phyloP scores from a whole-genome alignment of 1,284 basidiomycete species.

The Sanghuangporus weigelae region DNA sequence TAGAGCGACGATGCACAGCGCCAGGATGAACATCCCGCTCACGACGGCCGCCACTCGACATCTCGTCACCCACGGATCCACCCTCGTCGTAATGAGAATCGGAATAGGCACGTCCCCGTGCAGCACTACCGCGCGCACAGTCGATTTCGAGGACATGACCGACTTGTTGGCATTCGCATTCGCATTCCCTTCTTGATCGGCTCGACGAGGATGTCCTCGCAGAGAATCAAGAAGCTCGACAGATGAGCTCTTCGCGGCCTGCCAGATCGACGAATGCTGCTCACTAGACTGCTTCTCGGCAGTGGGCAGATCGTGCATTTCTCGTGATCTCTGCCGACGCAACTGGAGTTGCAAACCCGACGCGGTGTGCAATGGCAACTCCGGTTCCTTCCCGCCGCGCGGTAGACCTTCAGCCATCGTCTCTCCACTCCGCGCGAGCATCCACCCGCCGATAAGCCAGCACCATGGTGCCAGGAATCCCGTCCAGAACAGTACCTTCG shows the following conservation, averaged over 20 bases:
- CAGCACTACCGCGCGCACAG: constrained; percentile 20
- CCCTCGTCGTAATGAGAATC: constrained; percentile 20
- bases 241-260: constrained; percentile 14
- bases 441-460: constrained; percentile 72
- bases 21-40: constrained; percentile 35
- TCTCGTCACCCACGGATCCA: constrained; percentile 40
- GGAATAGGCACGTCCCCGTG: constrained; percentile 18
- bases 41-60: constrained; percentile 41
- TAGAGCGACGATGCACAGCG: constrained; percentile 34
- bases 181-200: constrained; percentile 21
- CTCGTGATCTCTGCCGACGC: neutral
- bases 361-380: neutral
- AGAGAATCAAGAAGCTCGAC: constrained; percentile 12
- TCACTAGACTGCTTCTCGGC: constrained; percentile 17
- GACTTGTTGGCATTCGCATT: too few relatives aligned
- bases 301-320: neutral
- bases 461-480: constrained; percentile 61
- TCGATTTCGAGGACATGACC: constrained; percentile 20
- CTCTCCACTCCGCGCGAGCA: constrained; percentile 42
- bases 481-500: constrained; percentile 62
- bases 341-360: neutral
- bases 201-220: neutral
- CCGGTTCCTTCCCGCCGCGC: constrained; percentile 16
- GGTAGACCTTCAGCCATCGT: constrained; percentile 11
- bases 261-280: constrained; percentile 31